Percentiles rank a stretch among this genome's conserved stretches.
Evolutionary conservation across 2,329 filamentous ascomycete genomes (phyloP).

Genomic region (Metarhizium rileyi): DNA sequence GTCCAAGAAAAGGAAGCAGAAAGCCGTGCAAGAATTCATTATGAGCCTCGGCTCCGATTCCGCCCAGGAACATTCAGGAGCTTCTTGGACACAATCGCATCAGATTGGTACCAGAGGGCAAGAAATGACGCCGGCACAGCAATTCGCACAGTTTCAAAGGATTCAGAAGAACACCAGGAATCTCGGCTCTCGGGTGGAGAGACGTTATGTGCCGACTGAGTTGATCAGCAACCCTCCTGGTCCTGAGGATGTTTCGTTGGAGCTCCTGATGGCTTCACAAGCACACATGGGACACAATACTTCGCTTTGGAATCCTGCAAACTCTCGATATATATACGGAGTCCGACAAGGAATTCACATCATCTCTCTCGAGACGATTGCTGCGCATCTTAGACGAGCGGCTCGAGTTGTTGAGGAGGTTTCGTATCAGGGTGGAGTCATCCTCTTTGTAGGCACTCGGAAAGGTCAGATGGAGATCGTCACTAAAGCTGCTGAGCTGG

Average conservation of each 20-base stretch:
- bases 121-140: constrained; percentile 26
- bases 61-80: constrained; percentile 22
- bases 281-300: constrained; percentile 85
- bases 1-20: constrained; percentile 25
- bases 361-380: constrained; percentile 82
- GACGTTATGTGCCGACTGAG: constrained; percentile 54
- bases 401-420: constrained; percentile 89
- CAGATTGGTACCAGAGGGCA: constrained; percentile 23
- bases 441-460: constrained; percentile 85
- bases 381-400: constrained; percentile 81
- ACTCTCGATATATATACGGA: constrained; percentile 89
- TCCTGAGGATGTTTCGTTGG: constrained; percentile 75
- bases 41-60: constrained; percentile 26
- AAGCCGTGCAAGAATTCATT: constrained; percentile 21
- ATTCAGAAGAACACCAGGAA: constrained; percentile 32
- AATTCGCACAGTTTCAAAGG: constrained; percentile 29
- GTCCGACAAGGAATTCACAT: constrained; percentile 83
- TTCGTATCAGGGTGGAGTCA: constrained; percentile 68
- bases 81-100: constrained; percentile 23
- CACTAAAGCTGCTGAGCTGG: constrained; percentile 68
- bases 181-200: constrained; percentile 39
- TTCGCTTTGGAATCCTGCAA: constrained; percentile 87
- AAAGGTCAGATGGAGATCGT: constrained; percentile 72
- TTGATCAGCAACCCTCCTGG: constrained; percentile 63
- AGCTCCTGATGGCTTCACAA: constrained; percentile 81